Base-by-base conservation (phyloP, 1,284 basidiomycete species). In the Chalciporus sp. region DNA sequence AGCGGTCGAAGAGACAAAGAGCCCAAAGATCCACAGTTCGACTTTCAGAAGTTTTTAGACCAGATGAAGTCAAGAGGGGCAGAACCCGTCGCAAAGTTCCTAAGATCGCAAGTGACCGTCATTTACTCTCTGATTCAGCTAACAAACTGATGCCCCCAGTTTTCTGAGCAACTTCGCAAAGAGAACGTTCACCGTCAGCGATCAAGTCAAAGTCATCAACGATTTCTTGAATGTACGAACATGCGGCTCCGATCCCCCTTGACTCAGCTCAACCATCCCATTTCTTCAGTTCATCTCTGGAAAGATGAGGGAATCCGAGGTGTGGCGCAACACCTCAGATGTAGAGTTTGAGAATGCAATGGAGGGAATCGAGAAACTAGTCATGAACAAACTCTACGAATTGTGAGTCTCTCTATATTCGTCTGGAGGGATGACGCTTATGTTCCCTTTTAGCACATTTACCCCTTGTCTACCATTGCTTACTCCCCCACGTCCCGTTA, bases 351-450 rank as follows among this genome's bases (percentile, higher is more conserved):
- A 98, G 56, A 95, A 98, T 63, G 94, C 95, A 0, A 85, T 94
- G 76, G 96, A 99, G 74, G 95, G 95, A 49, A 98, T 99, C 94
- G 96, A 99, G 80, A 99, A 99, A 74, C 83, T 99, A 10, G 94
- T 99, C 63, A 99, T 99, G 97, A 99, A 99, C 66, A 80, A 95
- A 47, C 76, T 98, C 51, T 98, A 97, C 72, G 94, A 93, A 61
- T 94, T 89, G 92, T 94, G 64, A 58, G 59, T 60, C 53, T 50
- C 42, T 26, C 17, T 43, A 20, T 53, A 11, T 28, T 53, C 58
- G 3, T 31, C 23, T 49, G 33, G 14, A 1, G 31, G 7, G 47
- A 26, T 44, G 51, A 57, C 52, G 47, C 49, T 47, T 48, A 56
- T 23, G 51, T 5, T 43, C 41, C 6, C 27, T 37, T 51, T 42